Percentiles rank a stretch among this genome's conserved stretches.
phyloP scores from a whole-genome alignment of 2,329 filamentous ascomycete genomes.

The Fusarium sp. region DNA sequence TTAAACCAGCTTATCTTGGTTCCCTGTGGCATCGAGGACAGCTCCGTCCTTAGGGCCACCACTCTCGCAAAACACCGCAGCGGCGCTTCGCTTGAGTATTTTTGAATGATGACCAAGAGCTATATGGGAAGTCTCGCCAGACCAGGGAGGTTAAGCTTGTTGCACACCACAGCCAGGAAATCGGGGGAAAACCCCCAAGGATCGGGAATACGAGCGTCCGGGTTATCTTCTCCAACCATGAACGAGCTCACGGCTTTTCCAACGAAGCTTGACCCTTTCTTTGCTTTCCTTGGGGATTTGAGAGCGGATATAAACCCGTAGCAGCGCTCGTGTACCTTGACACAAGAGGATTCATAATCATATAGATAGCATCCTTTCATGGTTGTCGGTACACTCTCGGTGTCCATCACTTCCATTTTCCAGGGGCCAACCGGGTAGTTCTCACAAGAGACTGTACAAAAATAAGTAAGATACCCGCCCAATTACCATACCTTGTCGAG shows the following conservation, averaged over 20 bases:
- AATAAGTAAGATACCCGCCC: background rate
- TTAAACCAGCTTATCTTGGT: background rate
- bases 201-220: background rate
- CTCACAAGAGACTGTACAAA: background rate
- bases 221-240: background rate
- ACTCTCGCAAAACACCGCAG: background rate
- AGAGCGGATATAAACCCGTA: background rate
- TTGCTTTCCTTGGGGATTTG: too few species aligned
- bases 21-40: background rate
- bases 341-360: background rate
- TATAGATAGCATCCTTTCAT: background rate
- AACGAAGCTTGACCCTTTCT: background rate
- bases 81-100: background rate
- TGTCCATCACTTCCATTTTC: background rate
- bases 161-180: background rate
- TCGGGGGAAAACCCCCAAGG: background rate
- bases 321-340: background rate
- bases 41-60: background rate
- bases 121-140: background rate
- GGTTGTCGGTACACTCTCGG: background rate
- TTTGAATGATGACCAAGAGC: background rate
- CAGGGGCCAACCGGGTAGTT: background rate
- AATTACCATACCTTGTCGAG: too few species aligned
- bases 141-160: background rate
- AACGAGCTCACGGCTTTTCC: background rate